Conservation (phyloP, 306 rosid genomes). For the Acacia acuminata region DNA sequence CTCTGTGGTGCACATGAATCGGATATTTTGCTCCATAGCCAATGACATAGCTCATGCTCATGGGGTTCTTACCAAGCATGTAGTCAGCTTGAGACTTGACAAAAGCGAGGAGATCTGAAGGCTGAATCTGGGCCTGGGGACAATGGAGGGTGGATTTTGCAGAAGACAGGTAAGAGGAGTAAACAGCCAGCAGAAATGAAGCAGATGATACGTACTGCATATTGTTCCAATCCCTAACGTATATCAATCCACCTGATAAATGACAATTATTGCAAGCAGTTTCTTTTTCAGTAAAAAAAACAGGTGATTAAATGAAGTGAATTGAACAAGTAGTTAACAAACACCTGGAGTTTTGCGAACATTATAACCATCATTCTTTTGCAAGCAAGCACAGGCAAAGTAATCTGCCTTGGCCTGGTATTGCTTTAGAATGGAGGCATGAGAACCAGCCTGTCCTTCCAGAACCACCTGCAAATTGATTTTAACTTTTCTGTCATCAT, state of each 20-base stretch:
- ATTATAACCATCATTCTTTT: slow-evolving; percentile 83
- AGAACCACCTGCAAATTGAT: slow-evolving; percentile 52
- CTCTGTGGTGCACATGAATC: slow-evolving; percentile 78
- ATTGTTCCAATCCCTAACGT: slow-evolving; percentile 84
- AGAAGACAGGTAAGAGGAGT: slow-evolving; percentile 62
- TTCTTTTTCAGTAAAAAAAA: background rate
- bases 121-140: slow-evolving; percentile 66
- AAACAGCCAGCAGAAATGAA: slow-evolving; percentile 66
- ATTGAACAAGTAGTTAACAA: background rate
- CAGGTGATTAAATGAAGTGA: background rate
- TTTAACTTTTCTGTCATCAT: background rate
- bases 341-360: slow-evolving; percentile 71
- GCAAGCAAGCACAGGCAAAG: slow-evolving; percentile 79
- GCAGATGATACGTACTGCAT: slow-evolving; percentile 83
- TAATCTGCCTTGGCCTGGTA: slow-evolving; percentile 89
- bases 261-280: background rate
- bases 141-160: slow-evolving; percentile 65
- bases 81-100: slow-evolving; percentile 81
- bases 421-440: slow-evolving; percentile 63
- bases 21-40: slow-evolving; percentile 82
- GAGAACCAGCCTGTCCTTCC: slow-evolving; percentile 67
- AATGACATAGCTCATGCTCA: slow-evolving; percentile 68
- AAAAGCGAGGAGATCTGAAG: slow-evolving; percentile 72
- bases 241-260: slow-evolving; percentile 67
- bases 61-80: slow-evolving; percentile 81